Conservation (phyloP, 2,329 filamentous ascomycete genomes). For the Talaromyces sp. region DNA sequence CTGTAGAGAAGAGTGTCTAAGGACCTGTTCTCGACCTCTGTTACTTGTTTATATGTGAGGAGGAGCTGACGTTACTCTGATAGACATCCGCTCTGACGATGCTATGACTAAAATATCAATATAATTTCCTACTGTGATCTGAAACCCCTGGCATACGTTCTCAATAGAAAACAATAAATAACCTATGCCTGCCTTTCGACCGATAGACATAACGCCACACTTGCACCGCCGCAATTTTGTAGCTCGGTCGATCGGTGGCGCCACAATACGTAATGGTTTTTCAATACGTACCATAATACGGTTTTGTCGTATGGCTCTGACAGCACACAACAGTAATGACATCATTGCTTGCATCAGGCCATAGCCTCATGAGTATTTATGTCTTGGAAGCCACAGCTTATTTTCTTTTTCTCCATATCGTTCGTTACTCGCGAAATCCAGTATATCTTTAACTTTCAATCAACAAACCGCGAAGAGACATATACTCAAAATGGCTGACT, state of each 20-base stretch:
- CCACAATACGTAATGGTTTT: background rate
- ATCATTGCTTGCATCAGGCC: background rate
- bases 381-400: background rate
- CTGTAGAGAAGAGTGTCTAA: background rate
- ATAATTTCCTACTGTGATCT: background rate
- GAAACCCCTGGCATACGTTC: background rate
- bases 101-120: background rate
- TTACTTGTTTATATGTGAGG: background rate
- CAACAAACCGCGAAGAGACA: background rate
- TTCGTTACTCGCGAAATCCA: background rate
- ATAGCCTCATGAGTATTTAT: background rate
- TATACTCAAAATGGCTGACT: constrained; percentile 15
- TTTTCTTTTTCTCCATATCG: background rate
- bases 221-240: background rate
- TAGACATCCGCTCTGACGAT: background rate
- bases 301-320: background rate
- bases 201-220: background rate
- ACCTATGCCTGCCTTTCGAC: background rate
- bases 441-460: background rate
- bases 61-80: background rate
- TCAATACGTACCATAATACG: background rate
- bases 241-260: background rate
- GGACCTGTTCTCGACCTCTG: background rate
- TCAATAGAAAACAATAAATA: background rate
- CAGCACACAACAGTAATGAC: background rate